phyloP scores from a whole-genome alignment of 495 filamentous ascomycete species.

The Astrothelium subdiscretum region DNA sequence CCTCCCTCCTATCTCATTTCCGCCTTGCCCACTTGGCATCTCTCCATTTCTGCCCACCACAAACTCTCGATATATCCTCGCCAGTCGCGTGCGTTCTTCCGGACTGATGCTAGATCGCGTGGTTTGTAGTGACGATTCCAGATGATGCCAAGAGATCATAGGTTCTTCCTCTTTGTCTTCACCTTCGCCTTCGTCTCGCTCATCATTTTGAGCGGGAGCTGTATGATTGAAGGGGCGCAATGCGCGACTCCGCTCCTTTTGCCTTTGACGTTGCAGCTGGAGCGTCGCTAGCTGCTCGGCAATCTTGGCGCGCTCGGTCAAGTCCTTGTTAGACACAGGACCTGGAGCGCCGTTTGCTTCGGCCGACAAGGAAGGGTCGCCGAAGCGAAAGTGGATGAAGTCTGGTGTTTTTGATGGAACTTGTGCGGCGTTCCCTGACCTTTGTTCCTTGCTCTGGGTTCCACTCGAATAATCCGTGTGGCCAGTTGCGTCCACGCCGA shows the following conservation, averaged over 20 bases:
- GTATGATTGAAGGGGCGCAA: neutral
- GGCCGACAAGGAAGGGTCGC: conserved; percentile 24
- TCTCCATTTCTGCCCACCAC: conserved; percentile 83
- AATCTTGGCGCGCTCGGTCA: conserved; percentile 60
- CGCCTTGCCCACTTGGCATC: conserved; percentile 82
- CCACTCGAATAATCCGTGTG: neutral
- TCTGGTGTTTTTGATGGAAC: conserved; percentile 29
- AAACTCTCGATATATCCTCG: conserved; percentile 83
- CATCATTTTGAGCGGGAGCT: conserved; percentile 4
- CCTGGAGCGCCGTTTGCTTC: neutral
- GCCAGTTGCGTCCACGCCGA: conserved; percentile 49
- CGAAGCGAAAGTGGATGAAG: conserved; percentile 79
- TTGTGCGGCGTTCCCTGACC: conserved; percentile 11
- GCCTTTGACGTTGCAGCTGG: conserved; percentile 41
- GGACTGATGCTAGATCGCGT: conserved; percentile 74
- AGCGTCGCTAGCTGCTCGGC: conserved; percentile 62
- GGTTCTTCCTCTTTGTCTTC: conserved; percentile 51
- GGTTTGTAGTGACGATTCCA: conserved; percentile 60
- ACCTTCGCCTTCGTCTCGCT: neutral
- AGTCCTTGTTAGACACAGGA: conserved; percentile 11
- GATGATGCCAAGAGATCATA: conserved; percentile 75
- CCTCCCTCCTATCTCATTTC: conserved; percentile 81
- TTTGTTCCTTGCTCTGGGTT: conserved; percentile 17
- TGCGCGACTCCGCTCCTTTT: conserved; percentile 13
- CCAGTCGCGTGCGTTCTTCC: conserved; percentile 60